Conservation (phyloP, 768 basidiomycete genomes). For the Jaapia argillacea region DNA sequence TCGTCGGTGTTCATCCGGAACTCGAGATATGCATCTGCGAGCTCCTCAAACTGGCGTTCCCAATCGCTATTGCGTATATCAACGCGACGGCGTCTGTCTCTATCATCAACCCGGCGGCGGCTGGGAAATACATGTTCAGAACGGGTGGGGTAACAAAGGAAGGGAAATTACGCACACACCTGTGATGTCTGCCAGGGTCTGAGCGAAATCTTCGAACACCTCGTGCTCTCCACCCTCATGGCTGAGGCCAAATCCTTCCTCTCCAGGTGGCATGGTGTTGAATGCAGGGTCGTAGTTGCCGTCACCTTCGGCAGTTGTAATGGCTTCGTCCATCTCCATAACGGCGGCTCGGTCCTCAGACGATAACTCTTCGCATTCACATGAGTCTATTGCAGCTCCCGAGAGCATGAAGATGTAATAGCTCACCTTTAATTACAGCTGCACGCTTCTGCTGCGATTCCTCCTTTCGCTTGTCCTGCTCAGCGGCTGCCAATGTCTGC, state of each 20-base stretch:
- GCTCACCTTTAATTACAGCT: background rate
- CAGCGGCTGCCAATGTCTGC: background rate
- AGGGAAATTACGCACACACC: background rate
- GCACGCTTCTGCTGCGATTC: background rate
- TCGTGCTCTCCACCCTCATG: constrained; percentile 1
- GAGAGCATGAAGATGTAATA: background rate
- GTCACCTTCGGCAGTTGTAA: background rate
- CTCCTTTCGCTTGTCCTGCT: background rate
- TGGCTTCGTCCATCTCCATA: background rate
- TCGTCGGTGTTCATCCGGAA: background rate
- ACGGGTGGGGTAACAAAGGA: background rate
- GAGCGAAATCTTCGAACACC: constrained; percentile 1
- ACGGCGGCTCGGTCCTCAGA: background rate
- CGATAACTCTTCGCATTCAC: background rate
- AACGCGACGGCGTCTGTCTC: background rate
- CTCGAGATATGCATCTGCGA: background rate
- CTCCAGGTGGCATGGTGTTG: constrained; percentile 1
- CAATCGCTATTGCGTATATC: background rate
- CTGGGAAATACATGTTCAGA: background rate
- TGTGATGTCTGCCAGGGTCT: background rate
- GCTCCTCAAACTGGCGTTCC: background rate
- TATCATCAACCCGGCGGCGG: background rate
- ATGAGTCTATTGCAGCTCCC: background rate
- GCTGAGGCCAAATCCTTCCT: background rate
- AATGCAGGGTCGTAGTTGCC: background rate